Conservation (phyloP, 495 filamentous ascomycete genomes). For the Apiosordaria backusii region DNA sequence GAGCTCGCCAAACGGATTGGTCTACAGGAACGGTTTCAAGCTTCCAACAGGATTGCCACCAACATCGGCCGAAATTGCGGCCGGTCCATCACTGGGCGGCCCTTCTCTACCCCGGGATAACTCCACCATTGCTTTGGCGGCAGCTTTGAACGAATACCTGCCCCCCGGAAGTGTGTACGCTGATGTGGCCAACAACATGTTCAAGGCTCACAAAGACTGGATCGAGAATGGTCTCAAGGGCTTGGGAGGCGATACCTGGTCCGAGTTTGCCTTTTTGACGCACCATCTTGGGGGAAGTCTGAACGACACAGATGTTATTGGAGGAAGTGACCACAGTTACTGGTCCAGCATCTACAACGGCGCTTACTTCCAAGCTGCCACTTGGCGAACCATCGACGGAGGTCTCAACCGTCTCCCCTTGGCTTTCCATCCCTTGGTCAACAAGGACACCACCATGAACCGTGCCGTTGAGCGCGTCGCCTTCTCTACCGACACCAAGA, state of each 20-base stretch:
- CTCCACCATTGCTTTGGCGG: conserved; percentile 32
- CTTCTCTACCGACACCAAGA: conserved; percentile 33
- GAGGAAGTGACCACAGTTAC: conserved; percentile 26
- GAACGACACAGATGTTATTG: conserved; percentile 54
- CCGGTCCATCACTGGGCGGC: conserved; percentile 36
- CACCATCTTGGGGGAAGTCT: conserved; percentile 52
- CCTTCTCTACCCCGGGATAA: conserved; percentile 32
- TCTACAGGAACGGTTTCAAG: conserved; percentile 51
- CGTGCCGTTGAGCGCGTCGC: conserved; percentile 47
- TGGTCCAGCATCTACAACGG: conserved; percentile 45
- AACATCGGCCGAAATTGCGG: conserved; percentile 42
- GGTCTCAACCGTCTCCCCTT: conserved; percentile 55
- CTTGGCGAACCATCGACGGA: conserved; percentile 64
- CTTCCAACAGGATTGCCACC: conserved; percentile 40
- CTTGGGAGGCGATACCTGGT: conserved; percentile 48
- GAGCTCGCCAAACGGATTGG: conserved; percentile 49
- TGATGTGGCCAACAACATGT: conserved; percentile 56
- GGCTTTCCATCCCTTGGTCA: conserved; percentile 59
- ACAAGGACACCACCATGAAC: conserved; percentile 51
- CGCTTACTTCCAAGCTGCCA: conserved; percentile 57
- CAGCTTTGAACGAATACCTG: conserved; percentile 7
- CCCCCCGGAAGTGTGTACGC: conserved; percentile 32
- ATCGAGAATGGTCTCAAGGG: conserved; percentile 34
- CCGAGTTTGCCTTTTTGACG: conserved; percentile 59
- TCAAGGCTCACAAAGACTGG: conserved; percentile 57